phyloP scores from a whole-genome alignment of 495 filamentous ascomycete species.

The Penicillium maclennaniae region DNA sequence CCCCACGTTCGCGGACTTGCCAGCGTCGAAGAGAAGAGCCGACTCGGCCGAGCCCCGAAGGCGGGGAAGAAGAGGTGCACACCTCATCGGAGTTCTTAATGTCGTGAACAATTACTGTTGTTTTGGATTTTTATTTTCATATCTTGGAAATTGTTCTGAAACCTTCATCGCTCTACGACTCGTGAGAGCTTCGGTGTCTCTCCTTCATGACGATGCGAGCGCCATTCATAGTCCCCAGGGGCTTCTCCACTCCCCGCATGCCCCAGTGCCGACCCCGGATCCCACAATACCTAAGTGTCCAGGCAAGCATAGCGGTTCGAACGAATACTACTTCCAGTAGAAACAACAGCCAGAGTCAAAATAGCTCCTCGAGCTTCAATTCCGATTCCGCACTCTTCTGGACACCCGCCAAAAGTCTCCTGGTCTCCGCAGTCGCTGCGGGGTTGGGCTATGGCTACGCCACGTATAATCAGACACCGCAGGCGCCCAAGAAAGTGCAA shows the following conservation, averaged over 20 bases:
- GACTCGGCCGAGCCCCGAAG: constrained; percentile 34
- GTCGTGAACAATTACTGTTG: not conserved
- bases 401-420: constrained; percentile 27
- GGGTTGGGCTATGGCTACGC: constrained; percentile 39
- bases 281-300: constrained; percentile 4
- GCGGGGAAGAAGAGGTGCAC: not conserved
- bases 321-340: constrained; percentile 8
- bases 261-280: constrained; percentile 22
- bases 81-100: constrained; percentile 12
- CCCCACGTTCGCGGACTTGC: not conserved
- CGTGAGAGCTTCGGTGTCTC: not conserved
- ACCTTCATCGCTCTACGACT: no score
- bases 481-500: constrained; percentile 19
- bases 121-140: not conserved
- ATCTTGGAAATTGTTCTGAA: no score
- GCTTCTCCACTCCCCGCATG: constrained; percentile 29
- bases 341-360: constrained; percentile 4
- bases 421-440: constrained; percentile 34
- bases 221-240: constrained; percentile 21
- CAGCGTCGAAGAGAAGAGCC: not conserved
- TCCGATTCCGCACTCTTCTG: constrained; percentile 25
- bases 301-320: constrained; percentile 20
- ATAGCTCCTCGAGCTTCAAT: constrained; percentile 8
- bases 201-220: constrained; percentile 22
- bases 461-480: constrained; percentile 13